phyloP scores from a whole-genome alignment of 2,329 filamentous ascomycete genomes.

The Colletotrichum plurivorum region DNA sequence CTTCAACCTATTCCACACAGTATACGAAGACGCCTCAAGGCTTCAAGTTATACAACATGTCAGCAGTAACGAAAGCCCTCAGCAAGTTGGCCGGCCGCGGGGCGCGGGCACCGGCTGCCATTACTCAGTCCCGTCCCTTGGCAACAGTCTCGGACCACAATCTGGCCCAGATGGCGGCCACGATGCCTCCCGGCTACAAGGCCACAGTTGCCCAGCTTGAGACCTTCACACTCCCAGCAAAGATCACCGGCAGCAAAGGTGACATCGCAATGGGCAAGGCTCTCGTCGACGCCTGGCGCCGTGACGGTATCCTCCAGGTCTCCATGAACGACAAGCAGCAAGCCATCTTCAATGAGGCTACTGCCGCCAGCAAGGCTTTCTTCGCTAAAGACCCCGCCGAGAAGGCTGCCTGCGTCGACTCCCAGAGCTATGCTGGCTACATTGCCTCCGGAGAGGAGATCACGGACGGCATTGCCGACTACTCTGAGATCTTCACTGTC shows the following conservation, averaged over 20 bases:
- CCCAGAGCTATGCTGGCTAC: conserved; percentile 62
- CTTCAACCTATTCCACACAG: not conserved
- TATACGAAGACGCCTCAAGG: not conserved
- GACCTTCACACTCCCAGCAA: conserved; percentile 58
- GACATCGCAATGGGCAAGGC: conserved; percentile 55
- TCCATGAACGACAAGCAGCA: conserved; percentile 54
- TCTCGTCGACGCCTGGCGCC: conserved; percentile 58
- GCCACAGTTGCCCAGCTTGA: conserved; percentile 46
- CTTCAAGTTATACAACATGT: conserved; percentile 13
- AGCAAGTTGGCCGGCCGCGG: conserved; percentile 26
- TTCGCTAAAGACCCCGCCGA: conserved; percentile 52
- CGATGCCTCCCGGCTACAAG: conserved; percentile 37
- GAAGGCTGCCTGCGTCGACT: conserved; percentile 60
- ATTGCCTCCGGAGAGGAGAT: conserved; percentile 65
- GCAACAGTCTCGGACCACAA: conserved; percentile 36
- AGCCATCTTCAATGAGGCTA: conserved; percentile 53
- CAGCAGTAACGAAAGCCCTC: conserved; percentile 21
- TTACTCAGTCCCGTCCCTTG: conserved; percentile 19
- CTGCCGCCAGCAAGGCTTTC: conserved; percentile 54
- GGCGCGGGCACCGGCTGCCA: conserved; percentile 7
- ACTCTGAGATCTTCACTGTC: conserved; percentile 67
- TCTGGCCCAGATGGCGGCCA: conserved; percentile 26
- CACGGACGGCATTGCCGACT: conserved; percentile 64
- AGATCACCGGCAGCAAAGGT: conserved; percentile 50
- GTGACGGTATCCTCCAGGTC: conserved; percentile 63